Conservation (phyloP, 371 early-diverging fungal genomes). For the Umbelopsis sp. region DNA sequence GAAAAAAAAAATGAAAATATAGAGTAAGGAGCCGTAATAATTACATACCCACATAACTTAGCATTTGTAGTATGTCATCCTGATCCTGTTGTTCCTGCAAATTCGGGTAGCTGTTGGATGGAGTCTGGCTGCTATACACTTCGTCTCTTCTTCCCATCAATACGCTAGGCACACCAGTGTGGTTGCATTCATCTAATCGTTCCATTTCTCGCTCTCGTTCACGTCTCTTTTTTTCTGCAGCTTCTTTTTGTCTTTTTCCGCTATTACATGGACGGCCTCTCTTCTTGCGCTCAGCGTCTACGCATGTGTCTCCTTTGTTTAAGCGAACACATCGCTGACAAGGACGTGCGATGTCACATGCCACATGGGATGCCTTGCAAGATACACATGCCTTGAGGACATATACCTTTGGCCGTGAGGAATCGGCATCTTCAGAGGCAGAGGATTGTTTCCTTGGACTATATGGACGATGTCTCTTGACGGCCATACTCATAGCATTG, state of each 20-base stretch:
- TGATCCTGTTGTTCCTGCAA: slow-evolving; percentile 14
- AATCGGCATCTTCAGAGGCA: slow-evolving; percentile 13
- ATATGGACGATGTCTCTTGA: slow-evolving; percentile 10
- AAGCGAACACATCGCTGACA: slow-evolving; percentile 61
- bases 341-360: slow-evolving; percentile 60
- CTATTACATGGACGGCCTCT: slow-evolving; percentile 51
- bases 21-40: not conserved
- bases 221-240: slow-evolving; percentile 10
- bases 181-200: slow-evolving; percentile 10
- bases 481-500: not conserved
- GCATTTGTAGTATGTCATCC: slow-evolving; percentile 18
- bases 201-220: slow-evolving; percentile 12
- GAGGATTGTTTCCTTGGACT: slow-evolving; percentile 13
- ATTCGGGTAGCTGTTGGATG: not conserved
- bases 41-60: slow-evolving; percentile 17
- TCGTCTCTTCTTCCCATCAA: slow-evolving; percentile 16
- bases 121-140: not conserved
- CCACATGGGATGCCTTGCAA: slow-evolving; percentile 62
- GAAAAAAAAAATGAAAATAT: not conserved
- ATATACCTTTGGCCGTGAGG: slow-evolving; percentile 27
- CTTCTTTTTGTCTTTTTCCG: slow-evolving; percentile 13
- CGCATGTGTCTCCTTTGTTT: slow-evolving; percentile 54
- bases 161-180: slow-evolving; percentile 9
- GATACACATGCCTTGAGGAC: slow-evolving; percentile 61
- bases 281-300: slow-evolving; percentile 63